Evolutionary conservation across 805 yeast genomes (phyloP), one percentile per base, ranked within the genome.

Genomic region (Candida golubevii): DNA sequence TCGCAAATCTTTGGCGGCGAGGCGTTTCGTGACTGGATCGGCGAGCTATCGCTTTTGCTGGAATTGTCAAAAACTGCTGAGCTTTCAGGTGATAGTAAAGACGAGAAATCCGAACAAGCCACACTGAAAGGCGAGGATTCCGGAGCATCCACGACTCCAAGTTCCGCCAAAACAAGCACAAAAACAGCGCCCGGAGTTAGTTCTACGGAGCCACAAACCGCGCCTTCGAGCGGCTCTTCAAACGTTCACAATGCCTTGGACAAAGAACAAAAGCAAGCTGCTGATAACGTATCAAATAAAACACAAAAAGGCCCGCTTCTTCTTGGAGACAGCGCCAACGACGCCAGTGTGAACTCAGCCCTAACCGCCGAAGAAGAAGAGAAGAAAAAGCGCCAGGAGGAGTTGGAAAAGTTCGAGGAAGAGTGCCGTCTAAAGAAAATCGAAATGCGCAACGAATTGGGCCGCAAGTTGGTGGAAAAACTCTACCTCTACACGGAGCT

Each of bases 1-100:
- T 72, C 83, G 4, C 75, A 75, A 68, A 82, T 83, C 47, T 83
- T 89, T 64, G 97, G 97, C 36, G 97, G 97, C 39, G 95, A 85
- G 45, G 95, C 93, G 1, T 89, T 90, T 64, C 77, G 72, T 30
- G 82, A 83, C 39, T 83, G 66, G 66, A 63, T 60, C 27, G 66
- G 66, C 15, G 64, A 63, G 42, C 78, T 45, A 41, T 86, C 91
- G 2, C 62, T 71, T 42, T 48, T 71, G 33, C 70, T 64, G 52
- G 75, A 70, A 45, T 56, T 71, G 50, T 51, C 67, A 33, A 70
- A 70, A 47, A 59, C 71, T 7, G 75, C 75, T 2, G 75, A 71
- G 46, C 60, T 70, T 30, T 62, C 69, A 1, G 74, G 73, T 7
- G 61, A 63, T 33, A 6, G 32, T 3, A 54, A 47, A 5, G 70